phyloP scores from a whole-genome alignment of 306 rosid genomes.

The Malus domestica region DNA sequence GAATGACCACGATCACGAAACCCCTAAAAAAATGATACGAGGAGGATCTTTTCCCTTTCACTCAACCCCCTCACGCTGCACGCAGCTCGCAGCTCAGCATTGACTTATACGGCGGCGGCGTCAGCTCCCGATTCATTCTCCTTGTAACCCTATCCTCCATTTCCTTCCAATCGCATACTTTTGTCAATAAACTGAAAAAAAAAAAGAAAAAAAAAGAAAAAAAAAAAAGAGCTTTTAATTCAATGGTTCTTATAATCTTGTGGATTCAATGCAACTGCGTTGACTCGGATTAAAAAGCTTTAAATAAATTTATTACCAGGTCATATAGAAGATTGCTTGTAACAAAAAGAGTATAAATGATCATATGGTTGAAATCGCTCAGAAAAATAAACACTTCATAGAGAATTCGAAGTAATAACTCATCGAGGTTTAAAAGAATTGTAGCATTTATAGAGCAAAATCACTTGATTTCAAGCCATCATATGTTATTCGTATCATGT shows the following conservation, averaged over 20 bases:
- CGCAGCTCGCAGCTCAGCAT: background rate
- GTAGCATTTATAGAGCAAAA: too few relatives aligned
- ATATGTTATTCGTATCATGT: too few relatives aligned
- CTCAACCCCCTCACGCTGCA: background rate
- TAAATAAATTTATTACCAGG: too few relatives aligned
- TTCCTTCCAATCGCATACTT: background rate
- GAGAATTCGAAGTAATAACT: too few relatives aligned
- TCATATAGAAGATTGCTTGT: too few relatives aligned
- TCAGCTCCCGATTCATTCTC: background rate
- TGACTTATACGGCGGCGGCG: conserved; percentile 27
- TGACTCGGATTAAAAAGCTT: conserved; percentile 19
- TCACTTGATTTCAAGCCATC: too few relatives aligned
- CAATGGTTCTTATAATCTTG: background rate
- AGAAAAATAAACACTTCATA: too few relatives aligned
- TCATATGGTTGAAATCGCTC: too few relatives aligned
- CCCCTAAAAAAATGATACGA: accelerated
- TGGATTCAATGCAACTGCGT: conserved; percentile 28
- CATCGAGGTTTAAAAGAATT: too few relatives aligned
- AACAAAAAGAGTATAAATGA: too few relatives aligned
- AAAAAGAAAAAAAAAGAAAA: too few relatives aligned
- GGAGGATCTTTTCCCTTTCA: background rate
- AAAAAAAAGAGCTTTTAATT: background rate
- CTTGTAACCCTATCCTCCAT: background rate
- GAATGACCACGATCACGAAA: accelerated
- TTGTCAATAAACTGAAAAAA: background rate